Evolutionary conservation across 768 basidiomycete genomes (phyloP).

Genomic region (Russula vinacea): DNA sequence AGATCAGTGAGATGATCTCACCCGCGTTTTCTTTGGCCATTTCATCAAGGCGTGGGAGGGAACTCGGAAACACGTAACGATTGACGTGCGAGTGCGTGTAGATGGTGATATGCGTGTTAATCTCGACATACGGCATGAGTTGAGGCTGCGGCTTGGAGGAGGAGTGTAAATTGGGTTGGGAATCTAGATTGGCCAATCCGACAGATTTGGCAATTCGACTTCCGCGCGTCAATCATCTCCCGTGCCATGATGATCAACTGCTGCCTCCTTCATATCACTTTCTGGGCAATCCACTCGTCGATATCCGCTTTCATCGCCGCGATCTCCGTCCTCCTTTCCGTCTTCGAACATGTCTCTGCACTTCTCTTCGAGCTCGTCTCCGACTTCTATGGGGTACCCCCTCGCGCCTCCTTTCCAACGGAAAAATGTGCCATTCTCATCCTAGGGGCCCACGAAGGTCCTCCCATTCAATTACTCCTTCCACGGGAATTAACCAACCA

Average conservation of each 20-base stretch:
- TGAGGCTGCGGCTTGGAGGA: constrained; percentile 3
- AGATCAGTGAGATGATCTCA: no score
- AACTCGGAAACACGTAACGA: constrained; percentile 1
- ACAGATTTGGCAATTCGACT: background rate
- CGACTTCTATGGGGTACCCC: constrained; percentile 25
- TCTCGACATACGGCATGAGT: constrained; percentile 10
- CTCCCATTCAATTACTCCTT: constrained; percentile 11
- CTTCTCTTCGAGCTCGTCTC: constrained; percentile 26
- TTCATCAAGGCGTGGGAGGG: background rate
- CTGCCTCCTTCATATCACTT: constrained; percentile 4
- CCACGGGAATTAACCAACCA: background rate
- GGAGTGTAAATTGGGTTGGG: constrained; percentile 5
- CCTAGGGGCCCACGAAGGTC: constrained; percentile 36
- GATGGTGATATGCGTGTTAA: constrained; percentile 12
- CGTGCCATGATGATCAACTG: constrained; percentile 10
- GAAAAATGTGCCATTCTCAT: constrained; percentile 36
- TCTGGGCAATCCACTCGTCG: constrained; percentile 17
- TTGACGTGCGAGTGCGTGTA: constrained; percentile 3
- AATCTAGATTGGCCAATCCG: constrained; percentile 19
- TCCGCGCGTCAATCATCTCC: constrained; percentile 1
- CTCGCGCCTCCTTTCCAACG: constrained; percentile 32
- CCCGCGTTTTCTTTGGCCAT: no score
- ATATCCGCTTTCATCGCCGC: constrained; percentile 22
- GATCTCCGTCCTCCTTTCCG: constrained; percentile 25
- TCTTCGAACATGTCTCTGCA: constrained; percentile 23